Conservation (phyloP, 2,329 filamentous ascomycete species). For the Paecilomyces variotii region DNA sequence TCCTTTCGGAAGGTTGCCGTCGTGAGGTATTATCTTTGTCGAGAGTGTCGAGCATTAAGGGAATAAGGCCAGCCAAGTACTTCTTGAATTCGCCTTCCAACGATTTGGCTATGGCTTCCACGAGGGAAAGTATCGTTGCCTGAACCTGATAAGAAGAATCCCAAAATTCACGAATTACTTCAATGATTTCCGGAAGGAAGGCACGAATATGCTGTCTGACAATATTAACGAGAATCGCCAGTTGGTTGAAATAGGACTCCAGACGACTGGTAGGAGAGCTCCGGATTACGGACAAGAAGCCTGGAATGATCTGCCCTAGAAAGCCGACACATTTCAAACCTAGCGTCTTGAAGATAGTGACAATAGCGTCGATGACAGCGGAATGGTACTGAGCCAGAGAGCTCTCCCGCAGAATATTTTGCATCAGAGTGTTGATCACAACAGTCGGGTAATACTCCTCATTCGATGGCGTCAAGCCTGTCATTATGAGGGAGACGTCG, state of each 20-base stretch:
- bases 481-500: conserved; percentile 97
- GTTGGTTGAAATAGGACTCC: conserved; percentile 95
- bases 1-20: conserved; percentile 75
- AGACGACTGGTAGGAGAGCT: conserved; percentile 69
- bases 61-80: conserved; percentile 79
- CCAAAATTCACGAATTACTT: conserved; percentile 87
- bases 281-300: conserved; percentile 82
- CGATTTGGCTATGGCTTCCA: conserved; percentile 88
- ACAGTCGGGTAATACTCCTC: conserved; percentile 99
- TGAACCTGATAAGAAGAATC: conserved; percentile 71
- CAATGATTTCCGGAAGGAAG: conserved; percentile 78
- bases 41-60: conserved; percentile 87
- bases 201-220: conserved; percentile 94
- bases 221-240: conserved; percentile 86
- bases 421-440: conserved; percentile 89
- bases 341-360: conserved; percentile 96
- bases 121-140: conserved; percentile 80
- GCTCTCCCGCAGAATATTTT: conserved; percentile 76
- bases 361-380: conserved; percentile 91
- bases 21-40: conserved; percentile 74
- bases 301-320: conserved; percentile 86
- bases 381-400: conserved; percentile 88
- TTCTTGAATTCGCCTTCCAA: conserved; percentile 98
- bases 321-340: conserved; percentile 95
- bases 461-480: conserved; percentile 86